Base-by-base conservation (phyloP, 805 yeast genomes). In the Metschnikowia cerradonensis region DNA sequence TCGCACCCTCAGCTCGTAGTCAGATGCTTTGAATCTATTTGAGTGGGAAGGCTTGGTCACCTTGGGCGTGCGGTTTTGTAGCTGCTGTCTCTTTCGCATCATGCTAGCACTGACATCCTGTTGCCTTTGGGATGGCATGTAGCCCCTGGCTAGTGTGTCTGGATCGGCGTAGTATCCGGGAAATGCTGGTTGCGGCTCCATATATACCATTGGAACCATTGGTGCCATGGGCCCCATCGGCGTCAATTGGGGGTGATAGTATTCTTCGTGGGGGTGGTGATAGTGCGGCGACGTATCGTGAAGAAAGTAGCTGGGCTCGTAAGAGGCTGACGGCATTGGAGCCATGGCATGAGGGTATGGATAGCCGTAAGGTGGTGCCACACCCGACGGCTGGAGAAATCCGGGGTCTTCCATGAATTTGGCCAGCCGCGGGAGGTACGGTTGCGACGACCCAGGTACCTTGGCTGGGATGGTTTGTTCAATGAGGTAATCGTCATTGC, bases 401-500 rank as follows among this genome's bases (percentile, higher is more conserved):
- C 47, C 41, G 17, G 49, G 48, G 39, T 53, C 55, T 40, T 55
- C 57, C 41, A 47, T 42, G 14, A 50, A 33, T 39, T 51, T 52
- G 23, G 60, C 58, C 60, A 57, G 60, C 3, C 60, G 53, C 4
- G 59, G 60, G 11, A 53, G 43, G 32, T 41, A 48, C 70, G 76
- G 31, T 73, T 71, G 49, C 72, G 65, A 36, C 20, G 52, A 38
- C 36, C 38, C 33, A 22, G 47, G 13, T 26, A 43, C 26, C 6
- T 52, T 52, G 0, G 79, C 78, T 23, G 80, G 79, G 26, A 70
- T 71, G 0, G 83, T 73, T 55, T 79, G 82, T 54, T 79, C 82
- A 38, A 79, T 77, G 43, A 79, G 59, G 47, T 76, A 74, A 48
- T 77, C 80, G 42, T 77, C 80, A 51, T 71, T 74, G 53, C 67